Evolutionary conservation across 2,329 filamentous ascomycete species (phyloP).

Genomic region (Phyllosticta citrichinensis): DNA sequence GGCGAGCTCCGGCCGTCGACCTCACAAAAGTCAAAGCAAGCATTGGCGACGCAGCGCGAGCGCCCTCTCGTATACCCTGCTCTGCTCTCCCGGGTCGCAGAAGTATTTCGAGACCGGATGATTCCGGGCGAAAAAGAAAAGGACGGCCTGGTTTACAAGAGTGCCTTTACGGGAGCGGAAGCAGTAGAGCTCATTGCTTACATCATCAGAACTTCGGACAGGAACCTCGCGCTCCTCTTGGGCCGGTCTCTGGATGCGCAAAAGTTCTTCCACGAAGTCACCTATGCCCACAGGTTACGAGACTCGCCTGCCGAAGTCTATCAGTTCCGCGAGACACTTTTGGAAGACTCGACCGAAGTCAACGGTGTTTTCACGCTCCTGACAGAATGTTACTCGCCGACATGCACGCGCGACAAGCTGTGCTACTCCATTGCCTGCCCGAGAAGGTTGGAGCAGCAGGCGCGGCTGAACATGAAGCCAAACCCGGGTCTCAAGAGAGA

Average conservation of each 20-base stretch:
- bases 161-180: slow-evolving; percentile 90
- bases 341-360: slow-evolving; percentile 75
- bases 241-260: slow-evolving; percentile 91
- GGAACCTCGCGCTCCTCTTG: slow-evolving; percentile 82
- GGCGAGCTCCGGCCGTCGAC: slow-evolving; percentile 34
- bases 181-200: slow-evolving; percentile 92
- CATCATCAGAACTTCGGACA: slow-evolving; percentile 93
- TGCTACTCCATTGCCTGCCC: slow-evolving; percentile 98
- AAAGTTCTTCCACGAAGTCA: slow-evolving; percentile 98
- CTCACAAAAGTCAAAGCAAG: slow-evolving; percentile 34
- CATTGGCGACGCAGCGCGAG: slow-evolving; percentile 46
- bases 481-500: slow-evolving; percentile 74
- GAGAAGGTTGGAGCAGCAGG: slow-evolving; percentile 85
- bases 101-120: slow-evolving; percentile 85
- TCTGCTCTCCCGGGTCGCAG: slow-evolving; percentile 81
- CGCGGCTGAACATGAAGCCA: slow-evolving; percentile 84
- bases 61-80: slow-evolving; percentile 88
- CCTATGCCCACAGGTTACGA: slow-evolving; percentile 88
- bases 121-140: slow-evolving; percentile 80
- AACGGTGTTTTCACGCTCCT: slow-evolving; percentile 95
- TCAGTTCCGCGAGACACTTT: slow-evolving; percentile 87
- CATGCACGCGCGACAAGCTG: slow-evolving; percentile 86
- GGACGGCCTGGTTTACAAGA: slow-evolving; percentile 95
- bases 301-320: slow-evolving; percentile 95
- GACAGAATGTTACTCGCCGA: slow-evolving; percentile 96